phyloP scores from a whole-genome alignment of 805 yeast genomes.

The Metschnikowia proteae region DNA sequence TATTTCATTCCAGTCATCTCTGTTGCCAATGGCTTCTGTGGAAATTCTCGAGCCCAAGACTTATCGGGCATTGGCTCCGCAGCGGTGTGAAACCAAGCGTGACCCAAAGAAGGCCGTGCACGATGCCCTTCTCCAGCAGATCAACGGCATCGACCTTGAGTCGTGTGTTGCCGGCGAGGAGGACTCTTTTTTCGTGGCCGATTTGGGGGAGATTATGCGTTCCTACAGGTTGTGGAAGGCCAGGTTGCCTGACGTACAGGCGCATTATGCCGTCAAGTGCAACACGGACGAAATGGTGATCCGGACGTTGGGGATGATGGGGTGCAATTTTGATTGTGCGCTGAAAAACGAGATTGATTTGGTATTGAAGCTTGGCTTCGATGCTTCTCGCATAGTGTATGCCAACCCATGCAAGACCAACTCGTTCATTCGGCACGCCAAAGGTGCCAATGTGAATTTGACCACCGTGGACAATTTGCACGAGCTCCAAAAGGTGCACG shows the following conservation, averaged over 20 bases:
- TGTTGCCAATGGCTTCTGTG: neutral
- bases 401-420: slow-evolving; percentile 95
- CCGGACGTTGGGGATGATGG: slow-evolving; percentile 52
- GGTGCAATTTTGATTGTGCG: slow-evolving; percentile 90
- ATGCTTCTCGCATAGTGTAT: slow-evolving; percentile 68
- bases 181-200: slow-evolving; percentile 85
- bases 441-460: slow-evolving; percentile 50
- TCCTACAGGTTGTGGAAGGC: slow-evolving; percentile 61
- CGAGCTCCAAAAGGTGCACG: slow-evolving; percentile 71
- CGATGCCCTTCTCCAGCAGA: slow-evolving; percentile 37
- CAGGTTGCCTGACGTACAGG: slow-evolving; percentile 68
- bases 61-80: neutral
- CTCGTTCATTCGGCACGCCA: slow-evolving; percentile 73
- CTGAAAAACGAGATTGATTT: slow-evolving; percentile 77
- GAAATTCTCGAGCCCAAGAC: neutral
- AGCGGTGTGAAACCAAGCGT: neutral
- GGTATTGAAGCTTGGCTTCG: slow-evolving; percentile 59
- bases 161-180: slow-evolving; percentile 72
- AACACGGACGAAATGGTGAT: slow-evolving; percentile 69
- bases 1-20: too few species aligned
- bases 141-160: slow-evolving; percentile 48
- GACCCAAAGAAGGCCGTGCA: slow-evolving; percentile 25
- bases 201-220: slow-evolving; percentile 66
- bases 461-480: slow-evolving; percentile 90
- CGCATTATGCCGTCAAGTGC: slow-evolving; percentile 95